Conservation (phyloP, 345 rosid species). For the Erysimum cheiranthoides region DNA sequence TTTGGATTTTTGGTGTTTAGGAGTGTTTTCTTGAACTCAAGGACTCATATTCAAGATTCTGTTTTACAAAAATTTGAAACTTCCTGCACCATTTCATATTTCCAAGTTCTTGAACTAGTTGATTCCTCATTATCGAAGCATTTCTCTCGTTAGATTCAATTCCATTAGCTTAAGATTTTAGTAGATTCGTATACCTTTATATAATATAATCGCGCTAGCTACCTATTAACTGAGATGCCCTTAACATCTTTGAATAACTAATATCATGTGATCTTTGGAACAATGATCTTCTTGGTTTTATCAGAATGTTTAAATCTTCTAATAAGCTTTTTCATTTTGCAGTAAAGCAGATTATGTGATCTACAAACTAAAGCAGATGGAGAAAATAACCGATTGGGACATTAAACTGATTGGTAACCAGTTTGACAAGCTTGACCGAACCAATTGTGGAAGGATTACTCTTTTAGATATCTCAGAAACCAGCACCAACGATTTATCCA, state of each 20-base stretch:
- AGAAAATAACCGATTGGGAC: conserved; percentile 69
- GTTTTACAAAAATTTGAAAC: neutral
- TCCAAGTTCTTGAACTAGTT: neutral
- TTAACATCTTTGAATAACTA: neutral
- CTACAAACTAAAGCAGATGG: conserved; percentile 86
- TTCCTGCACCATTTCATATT: neutral
- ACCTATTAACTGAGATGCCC: neutral
- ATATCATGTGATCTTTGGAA: neutral
- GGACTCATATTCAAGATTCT: neutral
- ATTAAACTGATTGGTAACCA: conserved; percentile 56
- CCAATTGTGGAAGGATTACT: conserved; percentile 77
- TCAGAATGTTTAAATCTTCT: neutral
- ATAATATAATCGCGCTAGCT: neutral
- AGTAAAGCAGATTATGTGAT: conserved; percentile 79
- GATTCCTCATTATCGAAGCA: neutral
- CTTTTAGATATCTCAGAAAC: conserved; percentile 72
- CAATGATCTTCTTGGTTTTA: neutral
- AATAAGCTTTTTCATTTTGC: conserved; percentile 23
- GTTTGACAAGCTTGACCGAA: conserved; percentile 72
- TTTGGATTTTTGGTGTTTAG: conserved; percentile 3
- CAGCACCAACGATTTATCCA: conserved; percentile 11
- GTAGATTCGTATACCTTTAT: neutral
- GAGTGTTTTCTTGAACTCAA: neutral
- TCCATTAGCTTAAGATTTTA: neutral
- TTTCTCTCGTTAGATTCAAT: neutral